Conservation (phyloP, 2,329 filamentous ascomycete species). For the Cladosporium sp. region DNA sequence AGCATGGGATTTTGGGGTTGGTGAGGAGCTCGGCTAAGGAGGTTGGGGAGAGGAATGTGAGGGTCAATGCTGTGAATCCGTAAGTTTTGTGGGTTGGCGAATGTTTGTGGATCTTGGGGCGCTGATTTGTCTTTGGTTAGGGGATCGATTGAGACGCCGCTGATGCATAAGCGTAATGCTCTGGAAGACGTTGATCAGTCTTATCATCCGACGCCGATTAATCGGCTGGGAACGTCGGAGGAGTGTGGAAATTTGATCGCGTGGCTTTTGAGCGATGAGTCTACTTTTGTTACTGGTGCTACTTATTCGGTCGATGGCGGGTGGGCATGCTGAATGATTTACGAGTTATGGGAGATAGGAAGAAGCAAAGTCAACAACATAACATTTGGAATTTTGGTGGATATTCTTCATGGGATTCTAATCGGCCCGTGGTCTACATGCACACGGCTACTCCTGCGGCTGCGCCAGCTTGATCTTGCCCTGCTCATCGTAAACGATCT, state of each 20-base stretch:
- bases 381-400: no score
- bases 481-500: conserved; percentile 65
- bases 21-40: conserved; percentile 27
- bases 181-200: conserved; percentile 22
- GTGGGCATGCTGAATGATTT: conserved; percentile 20
- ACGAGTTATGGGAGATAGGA: neutral
- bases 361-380: neutral
- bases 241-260: conserved; percentile 35
- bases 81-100: conserved; percentile 14
- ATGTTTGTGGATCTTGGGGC: neutral
- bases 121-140: conserved; percentile 1
- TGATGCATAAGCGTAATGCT: conserved; percentile 28
- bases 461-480: conserved; percentile 52
- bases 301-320: conserved; percentile 46
- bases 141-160: conserved; percentile 24
- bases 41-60: conserved; percentile 22
- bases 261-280: conserved; percentile 45
- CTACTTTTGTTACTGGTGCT: conserved; percentile 45
- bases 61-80: conserved; percentile 28
- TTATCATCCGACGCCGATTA: conserved; percentile 22
- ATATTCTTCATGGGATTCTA: neutral
- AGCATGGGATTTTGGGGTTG: conserved; percentile 25
- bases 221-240: conserved; percentile 20
- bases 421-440: neutral
- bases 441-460: conserved; percentile 15